Conservation (phyloP, 1,284 basidiomycete species). For the Paramarasmius palmivorus region DNA sequence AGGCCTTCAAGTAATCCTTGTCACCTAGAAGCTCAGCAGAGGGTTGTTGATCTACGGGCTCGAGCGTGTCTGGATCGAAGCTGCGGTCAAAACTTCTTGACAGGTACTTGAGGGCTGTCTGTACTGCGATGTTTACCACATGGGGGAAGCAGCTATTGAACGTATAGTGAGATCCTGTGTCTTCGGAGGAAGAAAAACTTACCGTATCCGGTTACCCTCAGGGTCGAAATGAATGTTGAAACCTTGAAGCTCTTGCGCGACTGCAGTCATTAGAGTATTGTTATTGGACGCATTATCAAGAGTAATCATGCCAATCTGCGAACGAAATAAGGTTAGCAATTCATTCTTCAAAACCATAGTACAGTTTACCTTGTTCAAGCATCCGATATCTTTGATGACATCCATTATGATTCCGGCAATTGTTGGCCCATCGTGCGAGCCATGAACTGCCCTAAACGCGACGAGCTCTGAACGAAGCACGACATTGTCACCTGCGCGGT, state of each 20-base stretch:
- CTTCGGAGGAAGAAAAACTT: neutral
- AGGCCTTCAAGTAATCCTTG: conserved; percentile 15
- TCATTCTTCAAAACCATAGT: too few species aligned
- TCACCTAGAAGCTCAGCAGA: neutral
- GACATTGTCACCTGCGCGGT: conserved; percentile 12
- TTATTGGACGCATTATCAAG: conserved; percentile 26
- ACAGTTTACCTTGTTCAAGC: conserved; percentile 15
- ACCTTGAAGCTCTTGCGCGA: conserved; percentile 13
- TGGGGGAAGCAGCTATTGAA: conserved; percentile 35
- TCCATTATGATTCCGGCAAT: conserved; percentile 16
- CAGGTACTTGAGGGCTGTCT: conserved; percentile 21
- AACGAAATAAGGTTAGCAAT: too few species aligned
- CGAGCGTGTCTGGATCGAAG: too few species aligned
- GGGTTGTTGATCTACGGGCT: too few species aligned
- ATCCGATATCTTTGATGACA: conserved; percentile 16
- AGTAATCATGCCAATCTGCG: conserved; percentile 22
- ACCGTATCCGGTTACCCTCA: conserved; percentile 26
- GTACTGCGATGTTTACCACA: conserved; percentile 29
- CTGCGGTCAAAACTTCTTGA: conserved; percentile 4
- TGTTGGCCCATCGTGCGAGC: conserved; percentile 16
- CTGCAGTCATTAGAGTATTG: conserved; percentile 21
- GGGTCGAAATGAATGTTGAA: conserved; percentile 23
- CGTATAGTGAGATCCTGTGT: conserved; percentile 7
- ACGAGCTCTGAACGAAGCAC: conserved; percentile 12
- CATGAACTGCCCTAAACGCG: conserved; percentile 22